Conservation (phyloP, 163 green algal genomes). For the Coccomyxa subellipsoidea region DNA sequence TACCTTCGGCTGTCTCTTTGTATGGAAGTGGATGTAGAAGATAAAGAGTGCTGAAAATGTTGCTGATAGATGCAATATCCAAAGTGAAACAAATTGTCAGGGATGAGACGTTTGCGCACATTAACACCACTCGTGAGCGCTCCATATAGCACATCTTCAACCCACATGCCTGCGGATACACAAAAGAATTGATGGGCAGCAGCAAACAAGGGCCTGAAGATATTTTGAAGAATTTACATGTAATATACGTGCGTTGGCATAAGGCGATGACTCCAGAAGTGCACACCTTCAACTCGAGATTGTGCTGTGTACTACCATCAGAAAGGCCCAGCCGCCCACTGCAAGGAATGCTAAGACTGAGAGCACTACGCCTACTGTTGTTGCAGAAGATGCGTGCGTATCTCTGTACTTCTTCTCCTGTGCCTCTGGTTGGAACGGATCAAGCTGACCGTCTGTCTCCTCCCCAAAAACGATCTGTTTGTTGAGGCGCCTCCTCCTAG, state of each 20-base stretch:
- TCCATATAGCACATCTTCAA: conserved; percentile 35
- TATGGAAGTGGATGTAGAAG: too few relatives aligned
- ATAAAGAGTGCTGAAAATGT: too few relatives aligned
- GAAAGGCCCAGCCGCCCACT: conserved; percentile 4
- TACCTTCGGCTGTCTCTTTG: neutral
- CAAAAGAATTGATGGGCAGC: neutral
- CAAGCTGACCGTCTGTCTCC: neutral
- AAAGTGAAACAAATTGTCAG: too few relatives aligned
- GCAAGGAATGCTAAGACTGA: neutral
- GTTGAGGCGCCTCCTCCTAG: neutral
- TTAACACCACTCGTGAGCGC: conserved; percentile 36
- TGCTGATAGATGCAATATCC: too few relatives aligned
- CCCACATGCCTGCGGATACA: conserved; percentile 14
- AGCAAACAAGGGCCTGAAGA: too few relatives aligned
- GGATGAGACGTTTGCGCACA: conserved; percentile 16
- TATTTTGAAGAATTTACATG: too few relatives aligned
- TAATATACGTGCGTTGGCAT: too few relatives aligned
- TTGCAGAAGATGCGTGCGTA: neutral
- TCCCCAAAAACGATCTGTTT: neutral
- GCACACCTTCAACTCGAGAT: neutral
- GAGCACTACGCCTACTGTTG: neutral
- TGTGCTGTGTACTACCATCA: neutral
- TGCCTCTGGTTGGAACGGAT: neutral
- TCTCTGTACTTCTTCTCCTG: neutral
- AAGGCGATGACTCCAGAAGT: too few relatives aligned